Base-by-base conservation (phyloP, 768 basidiomycete species). In the Russula earlei region DNA sequence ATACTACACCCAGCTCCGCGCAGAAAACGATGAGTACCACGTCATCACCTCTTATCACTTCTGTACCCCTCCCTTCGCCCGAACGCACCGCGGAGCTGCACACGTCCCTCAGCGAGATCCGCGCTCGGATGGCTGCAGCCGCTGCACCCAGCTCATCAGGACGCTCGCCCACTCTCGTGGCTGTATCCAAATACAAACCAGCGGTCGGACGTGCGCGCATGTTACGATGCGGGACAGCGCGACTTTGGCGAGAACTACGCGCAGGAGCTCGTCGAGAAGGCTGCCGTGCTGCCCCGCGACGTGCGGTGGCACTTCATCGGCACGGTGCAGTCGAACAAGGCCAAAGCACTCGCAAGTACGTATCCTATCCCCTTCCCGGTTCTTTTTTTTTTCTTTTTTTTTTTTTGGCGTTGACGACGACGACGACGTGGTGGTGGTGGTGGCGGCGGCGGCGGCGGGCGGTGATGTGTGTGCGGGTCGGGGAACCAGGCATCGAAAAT, bases 181-280 rank as follows among this genome's bases (percentile, higher is more conserved):
- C 94, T 3, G 93, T 97, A 5, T 95, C 92, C 11, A 98, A 98
- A 71, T 80, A 85, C 66, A 97, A 97, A 67, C 90, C 95, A 5
- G 79, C 85, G 4, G 80, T 83, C n/a, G 9, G 95, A 98, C 69
- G 83, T 98, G 57, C 74, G 83, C 25, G 86, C 85, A 10, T 88
- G 91, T 62, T 90, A 88, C 66, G 77, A 87, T 48, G 75, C 76
- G 14, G 91, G 87, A 0, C 89, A 96, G 60, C 74, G 84, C 2
- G 91, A 95, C 68, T 99, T 98, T 66, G 96, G 96, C 7, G 96
- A 99, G 73, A 99, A 99, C 68, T 98, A 97, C 66, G 91, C 92
- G 11, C 87, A 94, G 62, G 94, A 98, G 65, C 70, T 98, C 58
- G 84, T 83, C 37, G 91, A 91, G 31, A 96, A 96, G 67, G 90